Conservation (phyloP, 768 basidiomycete genomes). For the Mycena vitilis region DNA sequence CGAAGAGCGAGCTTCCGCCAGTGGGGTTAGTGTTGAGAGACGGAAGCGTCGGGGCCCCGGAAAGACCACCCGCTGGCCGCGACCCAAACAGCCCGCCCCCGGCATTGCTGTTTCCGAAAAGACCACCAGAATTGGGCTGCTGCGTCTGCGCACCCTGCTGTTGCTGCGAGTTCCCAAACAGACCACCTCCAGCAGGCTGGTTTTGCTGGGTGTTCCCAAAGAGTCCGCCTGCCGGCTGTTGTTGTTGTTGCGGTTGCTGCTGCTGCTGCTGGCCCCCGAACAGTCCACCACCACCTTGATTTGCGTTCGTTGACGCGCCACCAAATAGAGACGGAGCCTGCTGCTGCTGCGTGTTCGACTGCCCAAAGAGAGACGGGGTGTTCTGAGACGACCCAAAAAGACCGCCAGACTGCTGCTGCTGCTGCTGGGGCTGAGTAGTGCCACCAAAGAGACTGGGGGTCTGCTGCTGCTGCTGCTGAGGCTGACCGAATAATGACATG, state of each 20-base stretch:
- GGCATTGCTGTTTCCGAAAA: slow-evolving; percentile 46
- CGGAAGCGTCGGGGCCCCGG: too few relatives aligned
- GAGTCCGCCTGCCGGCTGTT: slow-evolving; percentile 32
- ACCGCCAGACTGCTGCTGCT: slow-evolving; percentile 20
- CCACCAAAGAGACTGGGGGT: slow-evolving; percentile 20
- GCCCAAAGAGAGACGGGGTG: slow-evolving; percentile 18
- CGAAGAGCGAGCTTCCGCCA: slow-evolving; percentile 42
- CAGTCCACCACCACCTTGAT: slow-evolving; percentile 34
- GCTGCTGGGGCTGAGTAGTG: background rate
- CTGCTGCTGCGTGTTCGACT: slow-evolving; percentile 23
- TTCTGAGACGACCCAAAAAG: slow-evolving; percentile 30
- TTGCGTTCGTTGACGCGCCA: slow-evolving; percentile 19
- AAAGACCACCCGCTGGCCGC: slow-evolving; percentile 20
- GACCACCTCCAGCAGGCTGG: slow-evolving; percentile 36
- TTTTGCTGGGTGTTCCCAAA: slow-evolving; percentile 46
- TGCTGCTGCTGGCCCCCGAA: slow-evolving; percentile 41
- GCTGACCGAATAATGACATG: slow-evolving; percentile 31
- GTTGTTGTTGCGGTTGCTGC: slow-evolving; percentile 26
- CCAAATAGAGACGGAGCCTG: slow-evolving; percentile 36
- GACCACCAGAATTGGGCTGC: slow-evolving; percentile 35
- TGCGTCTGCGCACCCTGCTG: slow-evolving; percentile 33
- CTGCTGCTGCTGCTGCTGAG: slow-evolving; percentile 28
- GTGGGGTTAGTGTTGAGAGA: too few relatives aligned
- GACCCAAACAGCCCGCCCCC: slow-evolving; percentile 47
- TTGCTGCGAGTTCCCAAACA: slow-evolving; percentile 39